Evolutionary conservation across 352 stramenopile species (phyloP), one percentile per base, ranked within the genome.

Genomic region (Globisporangium splendens): DNA sequence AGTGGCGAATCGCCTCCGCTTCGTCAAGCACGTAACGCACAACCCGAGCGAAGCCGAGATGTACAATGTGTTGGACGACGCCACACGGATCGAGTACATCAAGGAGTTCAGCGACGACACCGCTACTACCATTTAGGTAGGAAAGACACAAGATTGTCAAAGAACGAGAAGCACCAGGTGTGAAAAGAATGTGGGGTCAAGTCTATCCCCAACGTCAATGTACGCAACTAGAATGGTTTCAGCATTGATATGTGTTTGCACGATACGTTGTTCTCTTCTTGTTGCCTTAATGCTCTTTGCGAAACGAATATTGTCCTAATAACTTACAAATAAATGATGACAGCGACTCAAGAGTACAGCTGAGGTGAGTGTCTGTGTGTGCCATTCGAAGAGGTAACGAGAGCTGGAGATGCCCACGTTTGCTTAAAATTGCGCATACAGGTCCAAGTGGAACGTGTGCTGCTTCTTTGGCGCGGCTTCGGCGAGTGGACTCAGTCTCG

Each of bases 1-100:
- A 0, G 44, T 63, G 18, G 22, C 63, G 3, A 62, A 51, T 50
- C 71, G 67, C 8, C 56, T 86, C 15, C 58, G 61, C 31, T 73
- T 86, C 17, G 63, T 77, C 46, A 79, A 71, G 38, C 73, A 80
- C 46, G 51, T 86, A 21, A 69, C 76, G 18, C 64, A 74, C 54
- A 72, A 86, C 50, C 55, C 68, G 28, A 54, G 54, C 8, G 76
- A 86, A 21, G 76, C 76, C 46, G 73, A 80, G 59, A 83, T 86
- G 76, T 86, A 82, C 67, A 86, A 84, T 43, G 73, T 86, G 15
- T 50, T 86, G 28, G 76, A 86, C 64, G 59, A 69, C 12, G 69
- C 65, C 11, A 77, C 75, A 31, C 71, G 69, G 20, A 50, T 72
- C 6, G 73, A 72, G 50, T 80, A 66, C 58, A 46, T 86, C 44